Conservation (phyloP, 805 yeast genomes). For the Danielozyma ontarioensis region DNA sequence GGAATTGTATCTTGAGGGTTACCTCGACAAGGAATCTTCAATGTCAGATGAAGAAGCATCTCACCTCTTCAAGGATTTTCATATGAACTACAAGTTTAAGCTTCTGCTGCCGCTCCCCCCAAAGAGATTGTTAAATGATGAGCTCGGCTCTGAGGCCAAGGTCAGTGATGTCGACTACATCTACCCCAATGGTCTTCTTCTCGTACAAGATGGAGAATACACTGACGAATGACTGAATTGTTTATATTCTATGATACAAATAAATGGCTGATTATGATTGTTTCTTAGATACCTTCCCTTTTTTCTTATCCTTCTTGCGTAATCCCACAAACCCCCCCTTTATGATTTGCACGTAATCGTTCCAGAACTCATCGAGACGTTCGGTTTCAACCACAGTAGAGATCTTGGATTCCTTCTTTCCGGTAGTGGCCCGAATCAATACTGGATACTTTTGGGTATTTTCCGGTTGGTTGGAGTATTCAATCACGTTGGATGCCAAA, state of each 20-base stretch:
- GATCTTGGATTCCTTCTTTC: slow-evolving; percentile 43
- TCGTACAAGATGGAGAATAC: slow-evolving; percentile 43
- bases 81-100: slow-evolving; percentile 24
- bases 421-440: slow-evolving; percentile 64
- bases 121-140: slow-evolving; percentile 22
- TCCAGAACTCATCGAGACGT: slow-evolving; percentile 70
- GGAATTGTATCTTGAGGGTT: slow-evolving; percentile 38
- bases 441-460: slow-evolving; percentile 48
- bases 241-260: slow-evolving; percentile 3
- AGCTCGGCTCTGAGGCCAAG: slow-evolving; percentile 23
- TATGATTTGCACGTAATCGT: slow-evolving; percentile 60
- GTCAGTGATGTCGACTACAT: slow-evolving; percentile 57
- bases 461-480: slow-evolving; percentile 9
- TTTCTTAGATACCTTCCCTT: slow-evolving; percentile 40
- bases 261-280: background rate
- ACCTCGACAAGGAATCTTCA: slow-evolving; percentile 18
- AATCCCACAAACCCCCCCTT: slow-evolving; percentile 73
- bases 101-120: slow-evolving; percentile 38
- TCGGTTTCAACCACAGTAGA: slow-evolving; percentile 67
- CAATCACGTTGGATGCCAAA: slow-evolving; percentile 30
- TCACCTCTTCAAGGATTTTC: slow-evolving; percentile 17
- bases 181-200: slow-evolving; percentile 48
- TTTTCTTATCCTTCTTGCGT: slow-evolving; percentile 77
- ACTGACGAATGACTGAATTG: slow-evolving; percentile 1
- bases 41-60: slow-evolving; percentile 18